Evolutionary conservation across 768 basidiomycete genomes (phyloP).

Genomic region (Boletellus ananas): DNA sequence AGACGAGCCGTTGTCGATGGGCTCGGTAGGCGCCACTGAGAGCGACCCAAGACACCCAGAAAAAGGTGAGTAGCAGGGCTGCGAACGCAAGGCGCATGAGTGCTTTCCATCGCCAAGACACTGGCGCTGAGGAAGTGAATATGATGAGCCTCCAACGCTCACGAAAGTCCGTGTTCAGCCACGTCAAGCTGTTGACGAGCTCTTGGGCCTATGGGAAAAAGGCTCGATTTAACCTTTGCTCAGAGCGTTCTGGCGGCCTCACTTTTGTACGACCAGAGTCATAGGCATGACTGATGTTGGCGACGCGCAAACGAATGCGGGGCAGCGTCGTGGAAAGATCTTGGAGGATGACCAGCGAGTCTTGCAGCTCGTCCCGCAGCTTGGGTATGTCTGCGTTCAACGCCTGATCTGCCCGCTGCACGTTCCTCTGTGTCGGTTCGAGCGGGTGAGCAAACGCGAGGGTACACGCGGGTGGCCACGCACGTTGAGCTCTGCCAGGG

Average conservation of each 20-base stretch:
- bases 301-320: constrained; percentile 55
- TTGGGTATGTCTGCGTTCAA: constrained; percentile 57
- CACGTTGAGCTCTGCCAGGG: constrained; percentile 58
- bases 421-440: constrained; percentile 46
- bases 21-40: constrained; percentile 67
- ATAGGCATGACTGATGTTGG: constrained; percentile 61
- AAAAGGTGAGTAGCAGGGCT: constrained; percentile 52
- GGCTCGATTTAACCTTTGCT: neutral
- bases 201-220: constrained; percentile 48
- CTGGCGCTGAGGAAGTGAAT: constrained; percentile 69
- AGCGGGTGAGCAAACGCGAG: neutral
- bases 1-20: constrained; percentile 69
- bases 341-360: constrained; percentile 53
- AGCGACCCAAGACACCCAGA: constrained; percentile 58
- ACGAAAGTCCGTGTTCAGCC: constrained; percentile 77
- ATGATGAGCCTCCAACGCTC: constrained; percentile 72
- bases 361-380: constrained; percentile 56
- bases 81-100: constrained; percentile 60
- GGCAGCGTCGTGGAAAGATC: constrained; percentile 61
- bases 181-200: constrained; percentile 61
- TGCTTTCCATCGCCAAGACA: constrained; percentile 66
- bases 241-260: constrained; percentile 8
- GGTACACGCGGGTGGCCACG: constrained; percentile 11
- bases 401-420: constrained; percentile 56
- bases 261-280: constrained; percentile 71